Percentiles rank a stretch among this genome's conserved stretches.
phyloP scores from a whole-genome alignment of 306 rosid species.

The Styphnolobium japonicum region DNA sequence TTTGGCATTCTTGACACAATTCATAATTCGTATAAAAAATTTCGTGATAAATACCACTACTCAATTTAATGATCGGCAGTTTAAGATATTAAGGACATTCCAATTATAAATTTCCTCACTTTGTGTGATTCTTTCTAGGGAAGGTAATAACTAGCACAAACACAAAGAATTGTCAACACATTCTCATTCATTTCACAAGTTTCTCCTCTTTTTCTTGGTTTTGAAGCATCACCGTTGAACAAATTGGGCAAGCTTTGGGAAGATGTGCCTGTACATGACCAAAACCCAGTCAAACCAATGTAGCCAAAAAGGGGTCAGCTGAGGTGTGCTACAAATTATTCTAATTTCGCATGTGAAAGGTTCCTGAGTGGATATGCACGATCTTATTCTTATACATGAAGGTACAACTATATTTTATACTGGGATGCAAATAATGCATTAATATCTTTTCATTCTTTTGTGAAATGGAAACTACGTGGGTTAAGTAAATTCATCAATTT shows the following conservation, averaged over 20 bases:
- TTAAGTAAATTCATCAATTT: background rate
- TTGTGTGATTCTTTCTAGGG: background rate
- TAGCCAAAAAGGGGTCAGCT: constrained; percentile 5
- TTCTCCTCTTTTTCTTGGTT: background rate
- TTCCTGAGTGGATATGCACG: background rate
- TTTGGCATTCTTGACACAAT: background rate
- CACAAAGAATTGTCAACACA: background rate
- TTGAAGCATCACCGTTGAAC: background rate
- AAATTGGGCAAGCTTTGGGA: background rate
- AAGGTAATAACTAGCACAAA: constrained; percentile 3
- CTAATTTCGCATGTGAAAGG: constrained; percentile 1
- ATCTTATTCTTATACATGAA: background rate
- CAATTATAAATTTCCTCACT: background rate
- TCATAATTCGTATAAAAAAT: background rate
- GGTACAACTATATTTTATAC: background rate
- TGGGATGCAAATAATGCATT: background rate
- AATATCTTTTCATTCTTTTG: background rate
- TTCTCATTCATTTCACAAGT: background rate
- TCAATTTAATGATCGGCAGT: background rate
- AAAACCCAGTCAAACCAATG: constrained; percentile 15
- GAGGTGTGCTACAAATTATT: constrained; percentile 15
- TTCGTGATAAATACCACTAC: background rate
- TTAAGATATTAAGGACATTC: background rate
- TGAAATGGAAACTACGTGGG: background rate
- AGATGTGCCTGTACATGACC: background rate